Conservation (phyloP, 2,329 filamentous ascomycete species). For the Cercospora canescens region DNA sequence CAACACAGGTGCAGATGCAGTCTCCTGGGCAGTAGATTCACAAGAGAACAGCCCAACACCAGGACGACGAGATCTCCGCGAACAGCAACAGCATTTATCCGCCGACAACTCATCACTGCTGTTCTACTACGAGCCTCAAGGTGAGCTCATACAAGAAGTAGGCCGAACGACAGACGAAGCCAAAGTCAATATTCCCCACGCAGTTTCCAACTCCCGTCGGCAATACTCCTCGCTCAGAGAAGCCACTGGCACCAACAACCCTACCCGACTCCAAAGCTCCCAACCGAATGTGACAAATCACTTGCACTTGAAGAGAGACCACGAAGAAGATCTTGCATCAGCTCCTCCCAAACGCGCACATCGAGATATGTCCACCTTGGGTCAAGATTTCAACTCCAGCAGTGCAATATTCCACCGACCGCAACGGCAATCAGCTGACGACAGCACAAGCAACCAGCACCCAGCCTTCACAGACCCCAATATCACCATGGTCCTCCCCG, state of each 20-base stretch:
- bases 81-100: conserved; percentile 26
- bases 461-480: conserved; percentile 22
- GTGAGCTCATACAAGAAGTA: conserved; percentile 44
- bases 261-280: neutral
- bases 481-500: conserved; percentile 57
- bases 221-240: neutral
- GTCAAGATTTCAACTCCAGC: neutral
- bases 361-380: neutral
- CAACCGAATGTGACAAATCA: neutral
- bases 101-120: conserved; percentile 12
- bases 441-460: neutral
- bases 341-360: neutral
- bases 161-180: conserved; percentile 24
- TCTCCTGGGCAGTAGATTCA: neutral
- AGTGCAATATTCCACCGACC: neutral
- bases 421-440: neutral
- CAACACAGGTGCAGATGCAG: neutral
- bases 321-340: neutral
- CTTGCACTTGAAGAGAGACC: neutral
- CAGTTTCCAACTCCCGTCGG: neutral
- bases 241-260: neutral
- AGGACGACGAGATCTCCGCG: neutral
- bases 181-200: neutral
- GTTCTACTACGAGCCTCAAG: conserved; percentile 46
- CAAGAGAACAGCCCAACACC: neutral